These are phyloP conservation scores for Nicotiana undulata DNA, from an alignment of 257 asterid species.

Conservation along the genomic window DNA sequence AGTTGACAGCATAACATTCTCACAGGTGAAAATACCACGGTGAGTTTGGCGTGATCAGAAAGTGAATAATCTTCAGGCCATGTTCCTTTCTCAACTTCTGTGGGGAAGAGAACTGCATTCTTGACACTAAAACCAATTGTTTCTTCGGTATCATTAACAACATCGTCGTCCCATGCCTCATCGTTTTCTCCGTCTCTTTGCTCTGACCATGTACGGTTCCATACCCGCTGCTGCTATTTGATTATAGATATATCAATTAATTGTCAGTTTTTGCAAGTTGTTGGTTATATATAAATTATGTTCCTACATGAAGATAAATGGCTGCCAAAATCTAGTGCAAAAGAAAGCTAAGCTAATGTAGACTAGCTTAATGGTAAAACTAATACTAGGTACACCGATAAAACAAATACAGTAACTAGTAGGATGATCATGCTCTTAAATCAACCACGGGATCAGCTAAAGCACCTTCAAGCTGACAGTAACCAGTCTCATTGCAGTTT, in stretches of 20 bases:
- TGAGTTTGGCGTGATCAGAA: constrained; percentile 93
- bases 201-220: constrained; percentile 63
- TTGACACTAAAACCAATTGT: constrained; percentile 82
- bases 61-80: constrained; percentile 97
- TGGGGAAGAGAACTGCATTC: constrained; percentile 89
- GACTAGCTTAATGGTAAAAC: background rate
- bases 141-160: constrained; percentile 47
- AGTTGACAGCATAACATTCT: constrained; percentile 76
- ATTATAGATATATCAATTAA: background rate
- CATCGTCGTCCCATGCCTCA: constrained; percentile 30
- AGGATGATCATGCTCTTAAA: background rate
- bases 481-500: background rate
- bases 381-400: background rate
- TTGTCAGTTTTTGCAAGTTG: background rate
- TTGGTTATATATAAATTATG: background rate
- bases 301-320: background rate
- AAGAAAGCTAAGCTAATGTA: background rate
- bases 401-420: background rate
- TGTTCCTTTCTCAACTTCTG: constrained; percentile 86
- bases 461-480: background rate
- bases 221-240: constrained; percentile 60
- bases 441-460: background rate
- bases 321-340: background rate
- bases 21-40: constrained; percentile 86
- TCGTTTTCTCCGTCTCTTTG: constrained; percentile 33